Conservation (phyloP, 495 filamentous ascomycete species). For the Aspergillus homomorphus region DNA sequence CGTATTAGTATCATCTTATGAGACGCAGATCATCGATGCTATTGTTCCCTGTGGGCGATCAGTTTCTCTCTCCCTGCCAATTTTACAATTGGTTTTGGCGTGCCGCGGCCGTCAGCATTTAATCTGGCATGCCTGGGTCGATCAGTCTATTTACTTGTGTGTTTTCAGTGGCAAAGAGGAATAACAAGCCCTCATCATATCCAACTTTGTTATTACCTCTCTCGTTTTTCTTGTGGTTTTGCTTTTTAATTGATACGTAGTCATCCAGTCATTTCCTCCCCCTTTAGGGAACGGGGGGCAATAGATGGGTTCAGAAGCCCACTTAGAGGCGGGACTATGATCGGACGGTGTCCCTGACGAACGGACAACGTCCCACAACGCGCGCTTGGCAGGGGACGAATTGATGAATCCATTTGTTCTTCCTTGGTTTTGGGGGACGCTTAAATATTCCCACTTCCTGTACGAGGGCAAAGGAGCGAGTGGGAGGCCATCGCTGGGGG, state of each 20-base stretch:
- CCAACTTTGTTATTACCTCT: not conserved
- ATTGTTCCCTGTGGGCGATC: conserved; percentile 6
- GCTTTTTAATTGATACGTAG: not conserved
- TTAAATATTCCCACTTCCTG: conserved; percentile 1
- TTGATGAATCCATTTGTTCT: conserved; percentile 5
- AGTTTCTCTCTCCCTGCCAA: not conserved
- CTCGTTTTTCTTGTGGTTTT: not conserved
- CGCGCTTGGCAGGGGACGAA: conserved; percentile 20
- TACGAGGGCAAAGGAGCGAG: conserved; percentile 1
- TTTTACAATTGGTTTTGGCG: not conserved
- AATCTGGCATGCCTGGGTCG: not conserved
- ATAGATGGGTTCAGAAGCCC: not conserved
- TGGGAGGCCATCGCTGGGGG: not conserved
- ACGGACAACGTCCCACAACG: conserved; percentile 21
- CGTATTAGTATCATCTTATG: conserved; percentile 2
- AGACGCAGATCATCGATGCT: conserved; percentile 4
- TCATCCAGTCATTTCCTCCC: not conserved
- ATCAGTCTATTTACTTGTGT: not conserved
- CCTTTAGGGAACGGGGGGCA: not conserved
- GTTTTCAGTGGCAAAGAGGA: not conserved
- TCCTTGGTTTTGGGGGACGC: not conserved
- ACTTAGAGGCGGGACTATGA: conserved; percentile 16
- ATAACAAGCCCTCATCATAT: not conserved
- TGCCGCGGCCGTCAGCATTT: not conserved
- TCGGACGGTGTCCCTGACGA: conserved; percentile 22